Evolutionary conservation across 1,139 yeast species (phyloP).

Genomic region (Pichia norvegensis): DNA sequence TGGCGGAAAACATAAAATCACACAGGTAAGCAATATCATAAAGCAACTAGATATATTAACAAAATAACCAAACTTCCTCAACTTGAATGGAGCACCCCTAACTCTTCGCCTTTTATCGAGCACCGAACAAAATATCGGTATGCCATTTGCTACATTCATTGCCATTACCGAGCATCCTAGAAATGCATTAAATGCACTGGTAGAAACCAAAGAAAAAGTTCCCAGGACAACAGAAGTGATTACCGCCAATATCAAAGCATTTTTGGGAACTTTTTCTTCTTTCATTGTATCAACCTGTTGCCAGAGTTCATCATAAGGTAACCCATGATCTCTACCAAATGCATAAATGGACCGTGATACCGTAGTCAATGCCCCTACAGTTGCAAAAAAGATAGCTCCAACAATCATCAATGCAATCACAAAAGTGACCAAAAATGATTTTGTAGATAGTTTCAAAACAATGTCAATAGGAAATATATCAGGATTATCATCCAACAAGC

Average conservation of each 20-base stretch:
- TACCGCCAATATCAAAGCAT: conserved; percentile 67
- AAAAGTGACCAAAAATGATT: conserved; percentile 59
- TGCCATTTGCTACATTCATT: conserved; percentile 66
- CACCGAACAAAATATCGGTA: conserved; percentile 61
- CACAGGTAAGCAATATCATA: conserved; percentile 54
- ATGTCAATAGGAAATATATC: conserved; percentile 49
- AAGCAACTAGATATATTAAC: conserved; percentile 52
- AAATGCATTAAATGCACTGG: conserved; percentile 76
- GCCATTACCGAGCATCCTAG: conserved; percentile 82
- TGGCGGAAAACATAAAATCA: conserved; percentile 68
- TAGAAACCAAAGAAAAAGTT: conserved; percentile 56
- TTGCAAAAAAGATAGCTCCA: conserved; percentile 69
- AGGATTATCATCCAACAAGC: conserved; percentile 50
- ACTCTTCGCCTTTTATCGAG: conserved; percentile 55
- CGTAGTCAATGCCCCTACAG: conserved; percentile 74
- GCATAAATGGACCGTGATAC: conserved; percentile 84
- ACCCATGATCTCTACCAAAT: conserved; percentile 81
- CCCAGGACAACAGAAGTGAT: conserved; percentile 55
- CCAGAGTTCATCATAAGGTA: conserved; percentile 65
- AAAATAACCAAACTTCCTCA: conserved; percentile 58
- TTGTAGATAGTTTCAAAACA: conserved; percentile 63
- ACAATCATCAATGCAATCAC: conserved; percentile 57
- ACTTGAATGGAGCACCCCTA: conserved; percentile 63
- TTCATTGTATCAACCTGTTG: conserved; percentile 48
- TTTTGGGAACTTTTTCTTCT: conserved; percentile 57